Evolutionary conservation across 2,329 filamentous ascomycete genomes (phyloP), one percentile per base, ranked within the genome.

Genomic region (Leptographium lundbergii): DNA sequence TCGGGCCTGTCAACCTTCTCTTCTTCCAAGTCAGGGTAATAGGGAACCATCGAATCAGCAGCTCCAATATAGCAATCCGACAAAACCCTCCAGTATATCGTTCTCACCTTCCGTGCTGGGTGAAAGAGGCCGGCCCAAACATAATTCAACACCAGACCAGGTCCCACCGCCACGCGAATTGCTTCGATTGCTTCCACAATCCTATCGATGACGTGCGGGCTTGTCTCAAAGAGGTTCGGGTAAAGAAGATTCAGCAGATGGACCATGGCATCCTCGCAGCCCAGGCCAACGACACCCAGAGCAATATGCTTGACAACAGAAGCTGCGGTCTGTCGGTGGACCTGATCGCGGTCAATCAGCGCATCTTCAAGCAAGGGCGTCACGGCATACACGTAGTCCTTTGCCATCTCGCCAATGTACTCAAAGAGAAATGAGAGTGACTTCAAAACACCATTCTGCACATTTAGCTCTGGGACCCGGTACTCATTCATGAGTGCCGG

Each of bases 401-500:
- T 99, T 63, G 91, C 90, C 94, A 99, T 97, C 73, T 99, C 94
- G 63, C 94, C 94, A 71, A 99, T 99, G 74, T 99, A 99, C 70
- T 99, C 94, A 69, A 97, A 99, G 62, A 99, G 80, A 80, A 99
- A 99, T 7, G 89, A 95, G 57, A 99, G 81, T 6, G 91, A 91
- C 73, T 99, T 99, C 69, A 99, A 85, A 39, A 99, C 94, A 75
- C 94, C 94, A 66, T 99, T 99, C 71, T 99, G 94, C 29, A 99
- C 94, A 70, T 99, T 99, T 65, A 99, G 86, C 74, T 99, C 94
- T 0, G 94, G 94, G 10, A 99, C 94, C 58, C 94, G 88, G 73
- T 99, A 99, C 72, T 99, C 94, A 75, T 99, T 99, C 95, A 99
- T 99, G 62, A 99, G 77, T 3, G 94, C 94, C 0, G 94, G 94